phyloP scores from a whole-genome alignment of 345 rosid genomes.

The Salix koriyanagi region DNA sequence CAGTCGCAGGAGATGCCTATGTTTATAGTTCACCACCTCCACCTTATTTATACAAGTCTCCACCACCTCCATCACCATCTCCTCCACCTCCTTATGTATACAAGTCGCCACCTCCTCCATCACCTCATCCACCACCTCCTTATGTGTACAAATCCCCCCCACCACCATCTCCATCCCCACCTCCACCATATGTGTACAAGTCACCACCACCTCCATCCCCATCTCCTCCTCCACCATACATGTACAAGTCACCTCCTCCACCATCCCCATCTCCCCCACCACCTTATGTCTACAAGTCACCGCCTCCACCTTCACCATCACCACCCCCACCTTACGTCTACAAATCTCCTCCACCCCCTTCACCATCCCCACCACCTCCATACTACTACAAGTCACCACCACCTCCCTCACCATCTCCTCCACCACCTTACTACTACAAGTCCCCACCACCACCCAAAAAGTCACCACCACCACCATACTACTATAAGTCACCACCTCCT shows the following conservation, averaged over 20 bases:
- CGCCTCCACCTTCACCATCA: background rate
- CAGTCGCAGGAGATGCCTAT: slow-evolving; percentile 45
- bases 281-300: background rate
- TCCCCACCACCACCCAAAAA: background rate
- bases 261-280: background rate
- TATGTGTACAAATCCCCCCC: background rate
- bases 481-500: slow-evolving; percentile 2
- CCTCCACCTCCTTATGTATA: background rate
- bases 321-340: background rate
- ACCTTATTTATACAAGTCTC: background rate
- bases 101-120: slow-evolving; percentile 3
- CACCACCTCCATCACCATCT: background rate
- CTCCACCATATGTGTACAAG: background rate
- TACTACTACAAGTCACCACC: too few species aligned
- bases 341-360: background rate
- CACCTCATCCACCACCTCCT: background rate
- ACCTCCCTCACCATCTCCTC: background rate
- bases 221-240: background rate
- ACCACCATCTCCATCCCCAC: background rate
- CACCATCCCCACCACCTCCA: too few species aligned
- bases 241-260: slow-evolving; percentile 7
- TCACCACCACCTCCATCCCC: slow-evolving; percentile 6
- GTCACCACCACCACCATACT: slow-evolving; percentile 1
- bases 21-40: slow-evolving; percentile 50
- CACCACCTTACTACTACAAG: background rate